Conservation (phyloP, 1,139 yeast species). For the Pichia sp. region DNA sequence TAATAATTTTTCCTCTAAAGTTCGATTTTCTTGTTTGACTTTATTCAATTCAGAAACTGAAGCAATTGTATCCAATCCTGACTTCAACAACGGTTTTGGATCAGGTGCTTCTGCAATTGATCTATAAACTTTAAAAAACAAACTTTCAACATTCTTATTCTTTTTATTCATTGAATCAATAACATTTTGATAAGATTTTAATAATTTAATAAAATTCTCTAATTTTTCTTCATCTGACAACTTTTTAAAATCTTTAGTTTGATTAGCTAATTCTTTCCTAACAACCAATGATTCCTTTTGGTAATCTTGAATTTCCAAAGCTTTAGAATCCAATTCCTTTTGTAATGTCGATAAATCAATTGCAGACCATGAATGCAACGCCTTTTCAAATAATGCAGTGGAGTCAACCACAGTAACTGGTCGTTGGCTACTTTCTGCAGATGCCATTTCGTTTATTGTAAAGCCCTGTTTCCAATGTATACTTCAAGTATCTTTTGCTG, state of each 20-base stretch:
- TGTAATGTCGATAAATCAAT: constrained; percentile 67
- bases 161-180: constrained; percentile 77
- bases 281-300: constrained; percentile 62
- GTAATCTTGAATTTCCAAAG: constrained; percentile 61
- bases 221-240: constrained; percentile 61
- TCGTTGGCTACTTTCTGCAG: no score
- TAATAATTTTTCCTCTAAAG: constrained; percentile 55
- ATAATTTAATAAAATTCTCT: constrained; percentile 54
- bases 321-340: constrained; percentile 65
- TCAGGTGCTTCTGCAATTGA: constrained; percentile 87
- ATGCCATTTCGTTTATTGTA: background rate
- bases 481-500: no score
- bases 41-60: constrained; percentile 43
- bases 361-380: constrained; percentile 72
- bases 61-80: constrained; percentile 59
- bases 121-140: constrained; percentile 70
- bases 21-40: constrained; percentile 48
- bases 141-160: constrained; percentile 65
- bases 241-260: constrained; percentile 78
- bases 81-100: constrained; percentile 75
- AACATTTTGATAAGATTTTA: constrained; percentile 82
- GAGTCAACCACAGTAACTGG: constrained; percentile 5
- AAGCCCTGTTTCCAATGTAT: no score
- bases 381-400: constrained; percentile 42
- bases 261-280: constrained; percentile 70